Evolutionary conservation across 495 filamentous ascomycete species (phyloP).

Genomic region (Achaetomiella virescens): DNA sequence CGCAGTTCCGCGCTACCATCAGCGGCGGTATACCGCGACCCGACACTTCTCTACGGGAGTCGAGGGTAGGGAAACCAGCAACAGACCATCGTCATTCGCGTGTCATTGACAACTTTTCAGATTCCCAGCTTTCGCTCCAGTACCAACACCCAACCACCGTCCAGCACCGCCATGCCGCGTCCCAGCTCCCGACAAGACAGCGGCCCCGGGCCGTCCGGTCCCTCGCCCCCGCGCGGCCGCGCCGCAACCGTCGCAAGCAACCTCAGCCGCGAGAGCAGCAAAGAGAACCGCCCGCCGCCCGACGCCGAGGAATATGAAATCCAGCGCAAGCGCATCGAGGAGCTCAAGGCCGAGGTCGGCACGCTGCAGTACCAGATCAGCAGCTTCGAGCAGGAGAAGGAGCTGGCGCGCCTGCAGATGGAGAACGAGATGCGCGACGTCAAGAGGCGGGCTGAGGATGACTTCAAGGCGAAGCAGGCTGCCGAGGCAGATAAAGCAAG

Average conservation of each 20-base stretch:
- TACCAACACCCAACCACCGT: slow-evolving; percentile 45
- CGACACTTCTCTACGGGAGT: slow-evolving; percentile 28
- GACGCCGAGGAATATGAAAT: slow-evolving; percentile 48
- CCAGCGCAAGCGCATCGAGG: slow-evolving; percentile 43
- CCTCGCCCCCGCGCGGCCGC: slow-evolving; percentile 32
- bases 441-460: slow-evolving; percentile 69
- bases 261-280: slow-evolving; percentile 39
- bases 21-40: slow-evolving; percentile 29
- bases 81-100: slow-evolving; percentile 19
- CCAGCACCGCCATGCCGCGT: slow-evolving; percentile 26
- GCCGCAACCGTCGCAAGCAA: slow-evolving; percentile 17
- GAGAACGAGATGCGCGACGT: slow-evolving; percentile 77
- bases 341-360: slow-evolving; percentile 50
- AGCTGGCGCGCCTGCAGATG: slow-evolving; percentile 64
- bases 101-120: slow-evolving; percentile 4
- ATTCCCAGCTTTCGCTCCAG: slow-evolving; percentile 18
- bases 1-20: slow-evolving; percentile 33
- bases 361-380: slow-evolving; percentile 48
- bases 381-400: slow-evolving; percentile 81
- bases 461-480: slow-evolving; percentile 75
- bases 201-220: slow-evolving; percentile 18
- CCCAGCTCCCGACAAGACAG: slow-evolving; percentile 31
- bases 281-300: slow-evolving; percentile 43
- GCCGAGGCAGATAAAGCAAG: slow-evolving; percentile 63
- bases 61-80: slow-evolving; percentile 32